Base-by-base conservation (phyloP, 805 yeast species). In the Yarrowia sp. region DNA sequence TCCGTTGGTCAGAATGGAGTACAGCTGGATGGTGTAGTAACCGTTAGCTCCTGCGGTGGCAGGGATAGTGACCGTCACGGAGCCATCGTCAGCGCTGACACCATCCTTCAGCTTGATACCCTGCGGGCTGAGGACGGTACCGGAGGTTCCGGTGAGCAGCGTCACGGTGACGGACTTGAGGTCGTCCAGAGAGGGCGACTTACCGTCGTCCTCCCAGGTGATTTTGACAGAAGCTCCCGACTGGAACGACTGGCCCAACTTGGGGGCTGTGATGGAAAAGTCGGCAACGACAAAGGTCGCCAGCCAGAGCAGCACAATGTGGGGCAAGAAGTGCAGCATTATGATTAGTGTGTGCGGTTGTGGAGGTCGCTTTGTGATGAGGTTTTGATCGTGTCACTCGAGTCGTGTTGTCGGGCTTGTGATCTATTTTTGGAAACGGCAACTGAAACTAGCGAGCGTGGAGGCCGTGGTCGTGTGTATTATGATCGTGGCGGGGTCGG, bases 21-120 rank as follows among this genome's bases (percentile, higher is more conserved):
- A 83, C 36, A 92, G 74, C 77, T 93, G 98, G 68, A 93, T 74
- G 74, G 78, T 90, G 75, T 83, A 93, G 66, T 76, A 75, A 35
- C 99, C 99, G 71, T 81, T 74, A 2, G 85, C 84, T 41, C 84
- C 87, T 10, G 71, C 71, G 28, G 77, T 64, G 1, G 84, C 74
- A 10, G 65, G 65, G 14, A 61, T 47, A 39, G 47, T 38, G 22
- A 61, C 65, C 10, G 65, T 22, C n/a, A 36, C 57, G 4, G 55
- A 31, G 47, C 45, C 57, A 1, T 17, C 11, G 41, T 61, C 57
- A 17, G 47, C 36, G 10, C n/a, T 39, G 22, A 48, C 15, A 13
- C 48, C 65, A 14, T 11, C 41, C 31, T 45, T 28, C 39, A 61
- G 65, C 43, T 58, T 42, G n/a, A 43, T 15, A 43, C 50, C 64